Base-by-base conservation (phyloP, 1,139 yeast species). In the Magnusiomyces ingens region DNA sequence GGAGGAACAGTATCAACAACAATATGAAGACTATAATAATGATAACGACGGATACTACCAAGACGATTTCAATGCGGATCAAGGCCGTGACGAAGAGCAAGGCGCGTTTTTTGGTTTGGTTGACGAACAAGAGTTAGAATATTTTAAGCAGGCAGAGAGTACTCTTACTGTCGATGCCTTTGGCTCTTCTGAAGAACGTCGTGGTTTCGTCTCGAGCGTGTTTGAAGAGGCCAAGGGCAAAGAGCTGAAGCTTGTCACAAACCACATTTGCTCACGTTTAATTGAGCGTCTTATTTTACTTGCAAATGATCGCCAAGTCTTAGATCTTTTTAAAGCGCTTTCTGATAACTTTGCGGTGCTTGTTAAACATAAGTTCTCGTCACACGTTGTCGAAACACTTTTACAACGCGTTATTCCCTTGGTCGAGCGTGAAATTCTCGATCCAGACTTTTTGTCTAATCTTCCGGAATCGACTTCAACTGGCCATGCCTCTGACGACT, bases 211-310 rank as follows among this genome's bases (percentile, higher is more conserved):
- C 32, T 69, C 76, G 11, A 84, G 91, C 61, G 91, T 89, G 3
- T 76, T 87, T 59, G 95, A 86, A 61, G 99, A 93, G 72, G 80
- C 91, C 35, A 77, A 78, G 54, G 97, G 97, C 5, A 90, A 91
- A 62, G 99, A 93, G 69, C 74, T 94, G 62, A 93, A 93, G 68
- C 76, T 93, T 50, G 96, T 88, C 10, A 91, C 97, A 2, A 91
- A 93, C 66, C 98, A 91, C 65, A 88, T 91, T 55, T 90, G 97
- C 66, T 91, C 98, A 18, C 93, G 93, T 67, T 76, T 93, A 56
- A 78, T 93, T 75, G 99, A 93, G 71, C 76, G 98, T 65, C 72
- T 93, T 58, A 79, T 91, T n/a, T 70, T 87, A 49, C 73, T 76
- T 38, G 85, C 91, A 15, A 75, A 77, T 42, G 84, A 82, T 57